Base-by-base conservation (phyloP, 1,139 yeast species). In the Pichia sp. region DNA sequence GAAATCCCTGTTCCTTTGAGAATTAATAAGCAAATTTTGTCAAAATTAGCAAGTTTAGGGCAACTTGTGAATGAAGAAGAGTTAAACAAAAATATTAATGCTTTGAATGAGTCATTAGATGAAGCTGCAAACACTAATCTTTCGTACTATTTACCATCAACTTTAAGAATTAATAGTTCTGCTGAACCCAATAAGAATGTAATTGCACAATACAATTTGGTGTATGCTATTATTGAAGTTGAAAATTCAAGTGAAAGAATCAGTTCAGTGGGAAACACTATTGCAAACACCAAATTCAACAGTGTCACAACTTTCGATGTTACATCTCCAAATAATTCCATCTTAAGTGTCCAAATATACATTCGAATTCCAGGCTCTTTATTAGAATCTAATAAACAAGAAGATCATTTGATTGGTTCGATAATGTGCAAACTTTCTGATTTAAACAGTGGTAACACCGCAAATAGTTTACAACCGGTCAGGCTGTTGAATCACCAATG, bases 251-350 rank as follows among this genome's bases (percentile, higher is more conserved):
- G 70, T 63, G 65, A 61, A 44, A 47, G 60, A 25, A 54, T 69
- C 65, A 40, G 70, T 64, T 60, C 64, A 5, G 45, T 52, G 11
- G 64, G 65, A 22, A 57, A 53, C 40, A 56, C 63, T 2, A 66
- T 79, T 45, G 70, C 72, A 21, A 61, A 66, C 40, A 86, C 89
- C 3, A 68, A 69, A 19, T 91, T 95, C 79, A 89, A 88, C 60
- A 85, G 84, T 53, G 88, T 86, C 18, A 85, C 95, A 11, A 80
- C 89, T 9, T 91, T 91, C 60, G 98, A 91, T 70, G 95, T 89
- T 21, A 81, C 94, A 11, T 76, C 86, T 35, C 71, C 69, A 28
- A 55, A 50, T 30, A 57, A 56, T n/a, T 56, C 61, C 3, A 44
- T 63, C 40, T 60, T 79, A 43, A 80, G 76, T 51, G 67, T 87